phyloP scores from a whole-genome alignment of 306 rosid species.

The Arachis hypogaea region DNA sequence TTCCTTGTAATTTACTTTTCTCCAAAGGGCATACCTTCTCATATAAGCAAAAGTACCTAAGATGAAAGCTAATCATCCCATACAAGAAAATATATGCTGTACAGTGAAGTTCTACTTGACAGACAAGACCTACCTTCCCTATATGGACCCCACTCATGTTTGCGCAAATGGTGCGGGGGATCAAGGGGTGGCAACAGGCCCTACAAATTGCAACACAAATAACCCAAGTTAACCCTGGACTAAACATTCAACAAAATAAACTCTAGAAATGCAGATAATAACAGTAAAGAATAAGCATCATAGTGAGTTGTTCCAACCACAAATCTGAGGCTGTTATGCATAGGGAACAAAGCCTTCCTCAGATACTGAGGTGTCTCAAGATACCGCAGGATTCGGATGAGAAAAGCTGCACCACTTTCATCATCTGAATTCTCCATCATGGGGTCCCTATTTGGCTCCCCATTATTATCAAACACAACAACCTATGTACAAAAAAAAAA shows the following conservation, averaged over 20 bases:
- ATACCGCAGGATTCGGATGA: slow-evolving; percentile 72
- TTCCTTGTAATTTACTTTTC: slow-evolving; percentile 13
- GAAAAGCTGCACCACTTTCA: slow-evolving; percentile 82
- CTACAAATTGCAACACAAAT: slow-evolving; percentile 47
- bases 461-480: slow-evolving; percentile 77
- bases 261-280: slow-evolving; percentile 27
- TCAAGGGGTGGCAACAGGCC: slow-evolving; percentile 98
- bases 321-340: slow-evolving; percentile 80
- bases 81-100: slow-evolving; percentile 14
- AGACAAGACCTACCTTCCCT: slow-evolving; percentile 69
- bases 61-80: slow-evolving; percentile 7
- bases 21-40: slow-evolving; percentile 1
- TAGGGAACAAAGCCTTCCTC: slow-evolving; percentile 89
- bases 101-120: slow-evolving; percentile 19
- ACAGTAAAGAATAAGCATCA: slow-evolving; percentile 21
- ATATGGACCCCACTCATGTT: slow-evolving; percentile 87
- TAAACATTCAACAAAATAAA: slow-evolving; percentile 23
- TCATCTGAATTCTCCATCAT: slow-evolving; percentile 55
- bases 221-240: slow-evolving; percentile 17
- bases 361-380: slow-evolving; percentile 98
- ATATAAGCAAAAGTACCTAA: neutral
- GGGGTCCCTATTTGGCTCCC: slow-evolving; percentile 42
- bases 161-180: slow-evolving; percentile 97
- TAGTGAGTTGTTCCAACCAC: slow-evolving; percentile 60
- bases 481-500: slow-evolving; percentile 52